phyloP scores from a whole-genome alignment of 164 flowering plant genomes.

The Pachysandra terminalis region DNA sequence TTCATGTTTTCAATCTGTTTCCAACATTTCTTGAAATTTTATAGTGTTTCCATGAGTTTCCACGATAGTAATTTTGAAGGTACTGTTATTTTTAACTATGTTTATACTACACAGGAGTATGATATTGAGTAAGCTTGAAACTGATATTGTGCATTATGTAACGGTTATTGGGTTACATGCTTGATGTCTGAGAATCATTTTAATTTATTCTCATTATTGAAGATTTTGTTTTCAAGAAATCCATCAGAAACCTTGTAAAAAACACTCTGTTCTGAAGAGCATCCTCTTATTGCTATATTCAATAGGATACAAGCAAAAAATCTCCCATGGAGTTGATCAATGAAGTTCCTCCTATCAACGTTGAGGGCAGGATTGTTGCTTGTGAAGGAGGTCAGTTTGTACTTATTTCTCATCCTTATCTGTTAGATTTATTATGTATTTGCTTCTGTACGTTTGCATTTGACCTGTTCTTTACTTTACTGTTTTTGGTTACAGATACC shows the following conservation, averaged over 20 bases:
- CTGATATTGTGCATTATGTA: too few species aligned
- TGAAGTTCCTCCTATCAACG: constrained; percentile 96
- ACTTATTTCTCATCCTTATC: neutral
- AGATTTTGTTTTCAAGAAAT: neutral
- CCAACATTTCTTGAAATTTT: too few species aligned
- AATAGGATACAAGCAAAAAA: constrained; percentile 82
- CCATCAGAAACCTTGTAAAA: neutral
- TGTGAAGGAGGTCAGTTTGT: constrained; percentile 87
- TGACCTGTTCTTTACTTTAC: neutral
- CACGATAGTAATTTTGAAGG: too few species aligned
- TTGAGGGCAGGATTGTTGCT: constrained; percentile 85
- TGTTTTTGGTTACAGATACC: constrained; percentile 43
- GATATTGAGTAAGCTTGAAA: too few species aligned
- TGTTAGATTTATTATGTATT: neutral
- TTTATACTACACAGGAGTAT: too few species aligned
- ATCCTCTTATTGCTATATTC: neutral
- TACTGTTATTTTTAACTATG: too few species aligned
- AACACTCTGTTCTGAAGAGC: constrained; percentile 1
- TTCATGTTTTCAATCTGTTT: too few species aligned
- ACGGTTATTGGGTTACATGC: too few species aligned
- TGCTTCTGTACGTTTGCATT: neutral
- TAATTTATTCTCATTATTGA: neutral
- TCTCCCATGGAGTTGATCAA: constrained; percentile 99
- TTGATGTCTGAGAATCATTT: neutral
- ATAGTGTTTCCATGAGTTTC: too few species aligned